Evolutionary conservation across 2,329 filamentous ascomycete genomes (phyloP), one percentile per base, ranked within the genome.

Genomic region (Ophiosphaerella herpotricha): DNA sequence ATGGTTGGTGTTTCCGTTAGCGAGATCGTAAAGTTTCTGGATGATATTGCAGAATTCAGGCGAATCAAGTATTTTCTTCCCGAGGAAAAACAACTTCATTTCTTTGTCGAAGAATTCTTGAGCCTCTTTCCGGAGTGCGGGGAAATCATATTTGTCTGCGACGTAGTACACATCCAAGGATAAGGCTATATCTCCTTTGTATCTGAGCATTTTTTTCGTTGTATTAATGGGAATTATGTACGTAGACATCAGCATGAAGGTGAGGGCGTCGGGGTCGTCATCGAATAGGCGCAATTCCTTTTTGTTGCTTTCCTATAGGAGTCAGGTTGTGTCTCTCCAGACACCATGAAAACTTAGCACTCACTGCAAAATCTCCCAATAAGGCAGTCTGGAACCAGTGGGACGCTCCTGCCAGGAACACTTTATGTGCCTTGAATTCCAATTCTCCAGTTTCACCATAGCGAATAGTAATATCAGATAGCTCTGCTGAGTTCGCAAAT

Each of bases 401-500:
- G 5, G 18, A 21, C 5, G 38, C 31, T 4, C n/a, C n/a, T 14
- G n/a, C 18, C 4, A 45, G 18, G 6, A 46, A n/a, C n/a, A 46
- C 8, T 36, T 42, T 36, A 24, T 41, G 48, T n/a, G 39, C 42
- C 4, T 50, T n/a, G 31, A 50, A 50, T 13, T 29, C 16, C 7
- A 31, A 6, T 34, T 50, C 37, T n/a, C 37, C 41, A 5, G 18
- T 16, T 14, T 36, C 7, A 21, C 36, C 48, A 24, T 46, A 50
- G 13, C 23, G 32, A 18, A 50, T 50, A 3, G 48, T 50, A 13
- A 50, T 31, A 18, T 50, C 48, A 23, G 43, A 50, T 5, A 46
- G 37, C 5, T 2, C 37, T 14, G 21, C 7, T 3, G 41, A 41
- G 29, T 50, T 46, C n/a, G n/a, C 11, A 14, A 14, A 14, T 36